Base-by-base conservation (phyloP, 2,329 filamentous ascomycete genomes). In the Fusarium sp. region DNA sequence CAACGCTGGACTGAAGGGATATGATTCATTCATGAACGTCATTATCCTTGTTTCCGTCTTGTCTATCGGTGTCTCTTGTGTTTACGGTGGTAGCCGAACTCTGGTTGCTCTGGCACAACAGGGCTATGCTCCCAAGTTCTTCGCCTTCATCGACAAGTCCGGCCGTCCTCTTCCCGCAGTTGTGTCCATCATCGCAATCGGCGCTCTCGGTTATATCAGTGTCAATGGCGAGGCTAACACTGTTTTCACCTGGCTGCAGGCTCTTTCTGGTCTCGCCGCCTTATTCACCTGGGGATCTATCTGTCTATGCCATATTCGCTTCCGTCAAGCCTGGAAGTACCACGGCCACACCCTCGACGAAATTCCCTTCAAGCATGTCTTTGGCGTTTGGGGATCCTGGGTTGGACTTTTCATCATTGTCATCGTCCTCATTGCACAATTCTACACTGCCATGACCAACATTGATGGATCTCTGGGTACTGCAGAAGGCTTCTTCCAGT, bases 211-310 rank as follows among this genome's bases (percentile, higher is more conserved):
- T 7, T 88, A 83, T 59, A 67, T 85, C 33, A 81, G 79, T 61
- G 76, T 88, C 28, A 75, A 78, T 46, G 72, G 79, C 0, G 79
- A 79, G 2, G 85, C 86, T 23, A 76, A 74, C 2, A 79, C 78
- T 1, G 83, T 91, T 23, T 91, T 92, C 61, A 81, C 85, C 72
- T 92, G 90, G 90, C 83, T 92, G 5, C 83, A 87, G 28, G 86
- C 89, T 10, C 80, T 92, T 16, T 90, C 88, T 0, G 89, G 88
- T 52, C 81, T 92, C 6, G 85, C 86, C 12, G 86, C 88, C 13
- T 82, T 92, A 42, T 91, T 91, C 76, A 89, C 89, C 12, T 92
- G 89, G 89, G 89, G 85, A 18, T 90, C 87, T 38, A 91, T 92
- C 71, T 91, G 89, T 72, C 79, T 90, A 4, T 84, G 88, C 4